Base-by-base conservation (phyloP, 1,284 basidiomycete genomes). In the Erythrobasidium hasegawianum region DNA sequence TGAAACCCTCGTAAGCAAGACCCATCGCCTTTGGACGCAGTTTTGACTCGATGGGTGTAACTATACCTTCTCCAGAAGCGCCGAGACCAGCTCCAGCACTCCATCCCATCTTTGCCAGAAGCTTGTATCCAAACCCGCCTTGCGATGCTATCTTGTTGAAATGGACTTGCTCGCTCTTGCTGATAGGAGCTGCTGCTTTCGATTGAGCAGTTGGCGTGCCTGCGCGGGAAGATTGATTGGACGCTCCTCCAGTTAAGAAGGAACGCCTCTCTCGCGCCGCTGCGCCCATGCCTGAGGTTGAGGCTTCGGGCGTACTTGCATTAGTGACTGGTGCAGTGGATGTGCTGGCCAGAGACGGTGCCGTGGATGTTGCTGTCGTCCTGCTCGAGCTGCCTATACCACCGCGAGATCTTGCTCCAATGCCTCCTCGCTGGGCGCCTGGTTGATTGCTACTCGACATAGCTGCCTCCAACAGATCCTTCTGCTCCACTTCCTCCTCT, bases 101-200 rank as follows among this genome's bases (percentile, higher is more conserved):
- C 93, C 94, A 97, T 13, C 94, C 93, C 86, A 93, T 91, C 79
- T 92, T 95, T 45, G 85, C 83, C n/a, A 97, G 83, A 83, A 97
- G 84, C 61, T 86, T 85, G 11, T 91, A 87, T 72, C 91, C 94
- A 70, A 91, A 87, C 0, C 86, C 82, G 22, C 84, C 83, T 29
- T 66, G 52, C 20, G 67, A 45, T 16, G 84, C 81, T 10, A 96
- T 81, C 72, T 88, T 89, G 72, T 79, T 82, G 76, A 97, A 92
- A 73, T 96, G 92, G 14, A 81, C 80, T 60, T 82, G 81, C 72
- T 97, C 93, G 16, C 81, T 72, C 1, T 83, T 78, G 8, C 83
- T 84, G 24, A 96, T 82, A 9, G 83, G 77, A 59, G 80, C 75
- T 1, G 83, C 79, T 7, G 82, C 76, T 33, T 65, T 65, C 10